Base-by-base conservation (phyloP, 176 grass and related monocot species). In the Oryza meridionalis region DNA sequence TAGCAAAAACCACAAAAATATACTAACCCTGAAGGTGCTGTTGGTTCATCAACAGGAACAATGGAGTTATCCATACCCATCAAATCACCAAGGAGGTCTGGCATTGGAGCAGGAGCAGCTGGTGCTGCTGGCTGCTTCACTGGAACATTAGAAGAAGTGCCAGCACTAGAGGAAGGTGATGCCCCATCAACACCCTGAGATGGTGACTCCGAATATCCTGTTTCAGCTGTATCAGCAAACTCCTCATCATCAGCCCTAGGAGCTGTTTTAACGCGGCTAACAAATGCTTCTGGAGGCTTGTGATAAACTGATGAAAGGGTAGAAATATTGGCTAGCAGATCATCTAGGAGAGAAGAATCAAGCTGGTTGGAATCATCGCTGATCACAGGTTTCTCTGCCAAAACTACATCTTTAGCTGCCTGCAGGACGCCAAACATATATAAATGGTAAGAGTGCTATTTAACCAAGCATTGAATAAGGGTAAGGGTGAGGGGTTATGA, bases 361-460 rank as follows among this genome's bases (percentile, higher is more conserved):
- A 99, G 83, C 42, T 90, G 96, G 78, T 99, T 99, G 64, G 96
- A 96, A 37, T 94, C 96, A 72, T 99, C 96, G n/a, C 91, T 99
- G 77, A 99, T 99, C 62, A 99, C 93, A 78, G 96, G 96, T 85
- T 99, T 99, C 68, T 99, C 96, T 17, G 89, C 93, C 76, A 99
- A 75, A 85, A 99, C 96, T 89, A 99, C 92, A 92, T 99, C 96
- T 88, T 99, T 99, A 27, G 96, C 96, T 67, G 96, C 96, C 96
- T 99, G 83, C 24, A 0, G 42, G 81, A 76, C 73, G 72, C 50
- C 85, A 86, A 55, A 38, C 9, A 43, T 55, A 82, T 31, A 33
- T 69, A 45, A 77, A 50, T 53, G 2, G 16, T 64, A 55, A 84
- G 49, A 76, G 32, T 38, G 50, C 77, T 68, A 78, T 43, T 59